Evolutionary conservation across 2,329 filamentous ascomycete species (phyloP).

Genomic region (Aspergillus floridensis): DNA sequence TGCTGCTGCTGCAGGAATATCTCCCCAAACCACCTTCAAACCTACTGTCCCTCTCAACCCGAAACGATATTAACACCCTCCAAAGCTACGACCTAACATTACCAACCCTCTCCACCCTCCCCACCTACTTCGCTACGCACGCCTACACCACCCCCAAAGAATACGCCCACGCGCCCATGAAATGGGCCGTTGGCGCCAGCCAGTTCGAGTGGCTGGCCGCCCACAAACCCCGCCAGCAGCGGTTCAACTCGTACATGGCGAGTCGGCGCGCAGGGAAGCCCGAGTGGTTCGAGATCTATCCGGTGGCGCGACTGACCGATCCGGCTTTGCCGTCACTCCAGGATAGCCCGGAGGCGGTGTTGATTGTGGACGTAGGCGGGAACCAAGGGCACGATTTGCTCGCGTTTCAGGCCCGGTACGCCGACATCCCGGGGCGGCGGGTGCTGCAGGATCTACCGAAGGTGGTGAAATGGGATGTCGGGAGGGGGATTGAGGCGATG

Average conservation of each 20-base stretch:
- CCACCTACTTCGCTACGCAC: constrained; percentile 29
- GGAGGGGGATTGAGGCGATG: constrained; percentile 29
- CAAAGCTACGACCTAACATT: constrained; percentile 31
- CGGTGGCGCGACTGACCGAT: constrained; percentile 24
- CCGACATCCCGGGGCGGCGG: constrained; percentile 32
- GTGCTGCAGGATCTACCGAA: constrained; percentile 43
- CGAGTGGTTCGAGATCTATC: constrained; percentile 34
- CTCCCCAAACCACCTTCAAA: no score
- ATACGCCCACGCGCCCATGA: constrained; percentile 30
- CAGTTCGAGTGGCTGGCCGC: constrained; percentile 35
- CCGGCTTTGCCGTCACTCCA: constrained; percentile 14
- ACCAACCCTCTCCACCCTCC: constrained; percentile 31
- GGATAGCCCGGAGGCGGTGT: constrained; percentile 24
- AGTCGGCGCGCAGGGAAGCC: constrained; percentile 30
- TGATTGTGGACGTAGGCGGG: constrained; percentile 46
- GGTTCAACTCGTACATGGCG: constrained; percentile 37
- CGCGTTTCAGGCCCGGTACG: constrained; percentile 31
- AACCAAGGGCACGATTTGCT: constrained; percentile 41
- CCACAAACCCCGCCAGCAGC: constrained; percentile 24
- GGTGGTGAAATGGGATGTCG: constrained; percentile 15
- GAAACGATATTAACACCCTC: not conserved
- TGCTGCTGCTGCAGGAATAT: no score
- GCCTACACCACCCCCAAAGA: constrained; percentile 29
- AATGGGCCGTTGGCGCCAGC: constrained; percentile 32
- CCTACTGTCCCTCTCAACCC: no score